A percentile compares a stretch with the other conserved stretches of the same genome.
Evolutionary conservation across 2,329 filamentous ascomycete species (phyloP).

Genomic region (Cercospora nicotianae): DNA sequence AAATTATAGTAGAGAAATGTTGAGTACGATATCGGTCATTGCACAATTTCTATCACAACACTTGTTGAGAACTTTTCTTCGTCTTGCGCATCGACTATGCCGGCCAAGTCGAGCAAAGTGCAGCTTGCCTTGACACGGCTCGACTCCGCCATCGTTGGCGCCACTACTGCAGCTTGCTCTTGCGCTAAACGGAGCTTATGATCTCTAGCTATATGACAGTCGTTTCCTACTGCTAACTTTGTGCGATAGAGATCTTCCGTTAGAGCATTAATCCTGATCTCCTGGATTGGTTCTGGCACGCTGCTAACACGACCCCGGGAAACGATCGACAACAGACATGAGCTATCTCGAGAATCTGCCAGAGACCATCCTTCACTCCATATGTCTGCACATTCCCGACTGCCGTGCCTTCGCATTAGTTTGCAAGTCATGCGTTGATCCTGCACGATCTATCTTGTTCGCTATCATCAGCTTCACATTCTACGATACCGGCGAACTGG

Average conservation of each 20-base stretch:
- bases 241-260: not conserved
- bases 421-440: not conserved
- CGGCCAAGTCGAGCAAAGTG: not conserved
- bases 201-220: not conserved
- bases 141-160: not conserved
- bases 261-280: not conserved
- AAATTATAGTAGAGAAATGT: not conserved
- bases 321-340: not conserved
- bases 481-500: not conserved
- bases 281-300: not conserved
- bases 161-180: not conserved
- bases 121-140: not conserved
- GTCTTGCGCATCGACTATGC: not conserved
- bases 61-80: not conserved
- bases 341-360: not conserved
- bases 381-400: not conserved
- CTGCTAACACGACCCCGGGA: not conserved
- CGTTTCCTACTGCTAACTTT: not conserved
- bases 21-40: not conserved
- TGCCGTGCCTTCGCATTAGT: not conserved
- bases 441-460: not conserved
- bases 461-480: not conserved
- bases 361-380: not conserved
- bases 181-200: not conserved
- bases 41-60: not conserved